These are phyloP conservation scores for Pythium apleroticum DNA, from an alignment of 352 stramenopile genomes.

Conservation along the genomic window DNA sequence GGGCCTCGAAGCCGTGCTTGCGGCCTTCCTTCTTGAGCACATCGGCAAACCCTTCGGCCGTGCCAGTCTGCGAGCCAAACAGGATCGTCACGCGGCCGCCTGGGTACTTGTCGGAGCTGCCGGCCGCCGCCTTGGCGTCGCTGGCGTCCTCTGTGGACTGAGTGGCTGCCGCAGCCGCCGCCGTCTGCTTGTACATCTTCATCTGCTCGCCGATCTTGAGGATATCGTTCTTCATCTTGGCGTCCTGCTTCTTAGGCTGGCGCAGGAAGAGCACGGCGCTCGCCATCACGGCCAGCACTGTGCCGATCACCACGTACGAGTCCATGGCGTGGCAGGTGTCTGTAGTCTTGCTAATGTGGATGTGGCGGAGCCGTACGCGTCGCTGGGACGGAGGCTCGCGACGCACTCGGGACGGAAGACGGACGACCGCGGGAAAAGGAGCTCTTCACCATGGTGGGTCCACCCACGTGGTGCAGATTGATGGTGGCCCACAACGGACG, in stretches of 20 bases:
- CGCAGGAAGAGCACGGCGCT: constrained; percentile 63
- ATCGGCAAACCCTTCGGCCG: constrained; percentile 96
- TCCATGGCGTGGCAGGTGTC: constrained; percentile 31
- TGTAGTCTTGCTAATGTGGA: constrained; percentile 9
- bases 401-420: neutral
- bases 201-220: constrained; percentile 75
- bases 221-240: constrained; percentile 60
- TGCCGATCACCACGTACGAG: constrained; percentile 68
- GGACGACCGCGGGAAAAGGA: neutral
- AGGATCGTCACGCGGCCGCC: constrained; percentile 89
- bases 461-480: too few relatives aligned
- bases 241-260: constrained; percentile 52
- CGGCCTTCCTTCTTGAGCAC: constrained; percentile 90
- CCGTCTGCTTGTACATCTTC: constrained; percentile 77
- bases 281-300: constrained; percentile 63
- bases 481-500: constrained; percentile 4
- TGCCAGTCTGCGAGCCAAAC: constrained; percentile 98
- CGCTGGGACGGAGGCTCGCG: neutral
- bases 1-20: constrained; percentile 83
- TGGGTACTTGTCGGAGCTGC: constrained; percentile 34
- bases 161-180: constrained; percentile 32
- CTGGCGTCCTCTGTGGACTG: neutral
- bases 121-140: constrained; percentile 3
- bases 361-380: neutral
- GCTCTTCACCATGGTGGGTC: neutral